A percentile compares a stretch with the other conserved stretches of the same genome.
Evolutionary conservation across 2,329 filamentous ascomycete species (phyloP).

Genomic region (Xylaria sp.): DNA sequence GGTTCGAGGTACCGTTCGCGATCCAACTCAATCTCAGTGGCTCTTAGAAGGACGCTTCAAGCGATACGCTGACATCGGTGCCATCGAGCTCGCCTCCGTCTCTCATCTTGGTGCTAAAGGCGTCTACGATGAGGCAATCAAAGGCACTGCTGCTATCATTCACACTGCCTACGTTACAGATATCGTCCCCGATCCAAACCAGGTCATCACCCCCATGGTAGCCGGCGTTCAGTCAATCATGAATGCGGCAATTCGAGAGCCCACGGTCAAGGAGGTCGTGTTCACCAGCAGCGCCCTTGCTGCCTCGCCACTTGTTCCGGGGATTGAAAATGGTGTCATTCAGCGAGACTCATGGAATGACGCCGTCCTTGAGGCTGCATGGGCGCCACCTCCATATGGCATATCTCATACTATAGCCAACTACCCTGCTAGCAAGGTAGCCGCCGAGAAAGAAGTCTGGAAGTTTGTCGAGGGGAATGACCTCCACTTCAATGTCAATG

Average conservation of each 20-base stretch:
- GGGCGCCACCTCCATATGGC: conserved; percentile 12
- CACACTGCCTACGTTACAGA: conserved; percentile 10
- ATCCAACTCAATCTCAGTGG: conserved; percentile 4
- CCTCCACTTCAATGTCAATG: conserved; percentile 7
- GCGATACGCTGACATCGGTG: conserved; percentile 4
- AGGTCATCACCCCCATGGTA: conserved; percentile 6
- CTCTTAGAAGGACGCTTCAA: conserved; percentile 12
- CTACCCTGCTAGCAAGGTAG: conserved; percentile 13
- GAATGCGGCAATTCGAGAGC: conserved; percentile 8
- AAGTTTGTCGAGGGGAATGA: conserved; percentile 2
- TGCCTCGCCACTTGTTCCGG: not conserved
- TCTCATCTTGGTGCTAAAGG: conserved; percentile 11
- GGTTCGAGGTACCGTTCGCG: conserved; percentile 11
- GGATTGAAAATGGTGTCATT: conserved; percentile 5
- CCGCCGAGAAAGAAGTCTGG: conserved; percentile 14
- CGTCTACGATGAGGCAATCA: conserved; percentile 10
- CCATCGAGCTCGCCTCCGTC: conserved; percentile 5
- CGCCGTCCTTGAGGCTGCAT: conserved; percentile 5
- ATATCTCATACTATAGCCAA: conserved; percentile 12
- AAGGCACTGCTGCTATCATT: conserved; percentile 7
- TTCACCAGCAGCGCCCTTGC: conserved; percentile 5
- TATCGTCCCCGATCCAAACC: conserved; percentile 11
- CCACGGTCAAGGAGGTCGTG: conserved; percentile 5
- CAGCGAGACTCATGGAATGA: conserved; percentile 10
- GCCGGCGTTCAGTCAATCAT: conserved; percentile 5